Evolutionary conservation across 2,329 filamentous ascomycete species (phyloP), one percentile per base, ranked within the genome.

Genomic region (Diaporthe longicolla): DNA sequence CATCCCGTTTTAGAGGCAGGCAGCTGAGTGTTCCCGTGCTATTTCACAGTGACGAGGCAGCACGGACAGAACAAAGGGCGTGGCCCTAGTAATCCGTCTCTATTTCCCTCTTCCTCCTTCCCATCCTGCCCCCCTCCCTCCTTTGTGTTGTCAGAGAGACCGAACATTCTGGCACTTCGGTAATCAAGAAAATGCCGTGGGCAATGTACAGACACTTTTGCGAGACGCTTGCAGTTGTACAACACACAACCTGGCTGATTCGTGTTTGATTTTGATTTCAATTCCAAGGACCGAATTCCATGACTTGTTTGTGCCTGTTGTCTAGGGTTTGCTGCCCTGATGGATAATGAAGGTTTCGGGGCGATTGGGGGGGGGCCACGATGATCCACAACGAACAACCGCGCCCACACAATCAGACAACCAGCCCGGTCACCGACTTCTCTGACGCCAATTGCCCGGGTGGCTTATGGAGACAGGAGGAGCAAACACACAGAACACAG

Each of bases 101-200:
- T 45, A n/a, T 11, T 1, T 3, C 32, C 32, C 32, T 17, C 5
- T 6, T 48, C 32, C n/a, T n/a, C n/a, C 10, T 52, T 9, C 7
- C 13, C 7, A 11, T 24, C 63, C 24, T 69, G 35, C 13, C 48
- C n/a, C 52, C 4, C 9, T n/a, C 40, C 48, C 24, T 66, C 29
- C 6, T 35, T 32, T 6, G 29, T 7, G 61, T 21, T 35, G 10
- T 45, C 58, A 66, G 61, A 52, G 48, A 43, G 37, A 54, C 37
- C 45, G 70, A 71, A 71, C 45, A 40, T 63, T 71, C 70, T 63
- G 57, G 70, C 70, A 63, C 40, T 29, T 71, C 48, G 57, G 54
- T 63, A 4, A 32, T 55, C 59, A 54, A 68, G 63, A 68, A 68
- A 26, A 54, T 10, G n/a, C 32, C 32, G 63, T 48, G 48, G 35